Conservation (phyloP, 768 basidiomycete genomes). For the Auricularia sp. region DNA sequence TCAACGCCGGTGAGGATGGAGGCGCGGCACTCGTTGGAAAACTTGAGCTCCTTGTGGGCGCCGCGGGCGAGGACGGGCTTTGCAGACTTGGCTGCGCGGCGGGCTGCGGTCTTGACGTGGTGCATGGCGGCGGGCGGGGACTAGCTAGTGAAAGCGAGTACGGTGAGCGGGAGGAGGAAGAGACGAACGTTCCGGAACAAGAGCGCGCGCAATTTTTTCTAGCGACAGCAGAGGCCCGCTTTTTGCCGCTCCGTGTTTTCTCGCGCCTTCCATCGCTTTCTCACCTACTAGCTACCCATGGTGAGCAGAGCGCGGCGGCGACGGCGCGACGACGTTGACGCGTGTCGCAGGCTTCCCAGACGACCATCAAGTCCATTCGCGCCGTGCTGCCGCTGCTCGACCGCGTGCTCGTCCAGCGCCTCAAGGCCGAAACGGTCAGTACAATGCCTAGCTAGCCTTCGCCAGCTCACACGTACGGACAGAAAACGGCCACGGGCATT, state of each 20-base stretch:
- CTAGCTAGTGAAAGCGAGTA: background rate
- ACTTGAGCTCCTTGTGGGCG: constrained; percentile 93
- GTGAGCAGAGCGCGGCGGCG: background rate
- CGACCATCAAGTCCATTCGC: constrained; percentile 94
- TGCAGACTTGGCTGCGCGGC: constrained; percentile 48
- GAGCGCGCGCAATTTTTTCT: background rate
- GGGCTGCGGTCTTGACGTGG: constrained; percentile 59
- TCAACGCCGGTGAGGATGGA: constrained; percentile 94
- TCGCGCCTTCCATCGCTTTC: background rate
- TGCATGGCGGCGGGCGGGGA: constrained; percentile 43
- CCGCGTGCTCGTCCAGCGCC: constrained; percentile 93
- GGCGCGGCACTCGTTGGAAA: constrained; percentile 90
- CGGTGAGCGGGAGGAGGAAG: background rate
- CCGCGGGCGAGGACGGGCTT: constrained; percentile 40
- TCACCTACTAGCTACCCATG: background rate
- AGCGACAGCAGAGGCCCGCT: background rate
- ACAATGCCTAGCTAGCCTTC: background rate
- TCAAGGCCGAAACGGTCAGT: constrained; percentile 90
- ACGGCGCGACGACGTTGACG: background rate
- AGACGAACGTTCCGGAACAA: constrained; percentile 1
- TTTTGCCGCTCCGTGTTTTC: background rate
- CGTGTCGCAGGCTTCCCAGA: constrained; percentile 57
- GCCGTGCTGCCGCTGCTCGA: constrained; percentile 84
- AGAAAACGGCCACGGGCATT: constrained; percentile 98
- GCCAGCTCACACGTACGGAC: background rate